phyloP scores from a whole-genome alignment of 495 filamentous ascomycete genomes.

The Aspergillus indologenus region DNA sequence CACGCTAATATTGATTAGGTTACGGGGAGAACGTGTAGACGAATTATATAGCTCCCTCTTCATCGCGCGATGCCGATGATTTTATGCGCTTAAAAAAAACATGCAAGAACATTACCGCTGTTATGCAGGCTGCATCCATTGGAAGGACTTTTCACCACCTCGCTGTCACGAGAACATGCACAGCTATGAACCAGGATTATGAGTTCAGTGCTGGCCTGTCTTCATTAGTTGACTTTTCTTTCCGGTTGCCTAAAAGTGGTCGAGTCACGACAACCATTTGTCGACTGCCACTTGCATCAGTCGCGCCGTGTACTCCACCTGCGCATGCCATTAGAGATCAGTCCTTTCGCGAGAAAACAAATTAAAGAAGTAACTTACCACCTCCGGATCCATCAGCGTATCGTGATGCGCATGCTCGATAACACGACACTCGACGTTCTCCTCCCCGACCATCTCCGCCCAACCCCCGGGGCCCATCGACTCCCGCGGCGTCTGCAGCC shows the following conservation, averaged over 20 bases:
- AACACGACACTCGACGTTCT: constrained; percentile 18
- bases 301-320: neutral
- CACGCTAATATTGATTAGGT: neutral
- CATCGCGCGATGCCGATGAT: neutral
- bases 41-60: neutral
- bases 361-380: neutral
- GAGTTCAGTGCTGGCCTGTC: no score
- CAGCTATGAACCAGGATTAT: no score
- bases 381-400: constrained; percentile 13
- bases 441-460: constrained; percentile 19
- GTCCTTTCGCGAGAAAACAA: neutral
- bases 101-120: neutral
- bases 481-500: constrained; percentile 17
- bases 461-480: constrained; percentile 19
- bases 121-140: no score
- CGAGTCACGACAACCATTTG: neutral
- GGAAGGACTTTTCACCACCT: no score
- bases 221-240: no score
- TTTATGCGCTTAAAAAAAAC: neutral
- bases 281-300: neutral
- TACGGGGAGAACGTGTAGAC: no score
- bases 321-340: neutral
- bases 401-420: constrained; percentile 19
- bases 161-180: no score
- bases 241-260: no score